Conservation (phyloP, 176 grass and related monocot species). For the Oryza brachyantha region DNA sequence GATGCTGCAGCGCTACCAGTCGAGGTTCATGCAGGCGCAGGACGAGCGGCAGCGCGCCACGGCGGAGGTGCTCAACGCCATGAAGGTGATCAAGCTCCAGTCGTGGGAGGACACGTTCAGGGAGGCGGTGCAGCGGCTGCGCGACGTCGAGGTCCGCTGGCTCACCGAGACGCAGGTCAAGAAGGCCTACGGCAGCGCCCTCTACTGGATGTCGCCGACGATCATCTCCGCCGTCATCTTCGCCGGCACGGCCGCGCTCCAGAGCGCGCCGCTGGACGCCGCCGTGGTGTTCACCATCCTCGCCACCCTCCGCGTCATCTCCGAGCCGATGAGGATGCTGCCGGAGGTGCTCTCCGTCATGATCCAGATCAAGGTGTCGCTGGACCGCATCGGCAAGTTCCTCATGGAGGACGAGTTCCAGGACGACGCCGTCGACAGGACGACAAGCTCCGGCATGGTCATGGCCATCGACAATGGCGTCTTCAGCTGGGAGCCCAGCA, state of each 20-base stretch:
- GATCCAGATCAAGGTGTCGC: conserved; percentile 84
- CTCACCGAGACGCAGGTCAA: conserved; percentile 58
- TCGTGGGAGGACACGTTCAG: conserved; percentile 68
- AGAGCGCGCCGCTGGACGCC: conserved; percentile 52
- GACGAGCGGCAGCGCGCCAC: conserved; percentile 82
- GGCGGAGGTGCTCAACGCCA: conserved; percentile 67
- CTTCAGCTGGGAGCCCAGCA: conserved; percentile 65
- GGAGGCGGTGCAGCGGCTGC: conserved; percentile 36
- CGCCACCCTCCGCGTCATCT: conserved; percentile 66
- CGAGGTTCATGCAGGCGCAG: conserved; percentile 75
- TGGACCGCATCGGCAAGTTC: conserved; percentile 67
- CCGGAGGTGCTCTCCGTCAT: conserved; percentile 79
- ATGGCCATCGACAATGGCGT: conserved; percentile 33
- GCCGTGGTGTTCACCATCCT: conserved; percentile 80
- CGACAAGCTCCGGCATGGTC: background rate
- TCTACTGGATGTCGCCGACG: conserved; percentile 80
- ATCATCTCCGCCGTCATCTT: conserved; percentile 62
- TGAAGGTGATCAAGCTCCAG: conserved; percentile 85
- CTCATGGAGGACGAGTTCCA: conserved; percentile 67
- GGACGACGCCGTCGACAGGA: conserved; percentile 46
- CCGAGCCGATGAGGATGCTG: conserved; percentile 74
- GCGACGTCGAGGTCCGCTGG: conserved; percentile 73
- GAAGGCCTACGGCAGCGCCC: conserved; percentile 75
- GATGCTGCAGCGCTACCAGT: conserved; percentile 64
- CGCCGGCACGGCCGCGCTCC: conserved; percentile 48